phyloP scores from a whole-genome alignment of 2,329 filamentous ascomycete species.

The Zalaria sp. region DNA sequence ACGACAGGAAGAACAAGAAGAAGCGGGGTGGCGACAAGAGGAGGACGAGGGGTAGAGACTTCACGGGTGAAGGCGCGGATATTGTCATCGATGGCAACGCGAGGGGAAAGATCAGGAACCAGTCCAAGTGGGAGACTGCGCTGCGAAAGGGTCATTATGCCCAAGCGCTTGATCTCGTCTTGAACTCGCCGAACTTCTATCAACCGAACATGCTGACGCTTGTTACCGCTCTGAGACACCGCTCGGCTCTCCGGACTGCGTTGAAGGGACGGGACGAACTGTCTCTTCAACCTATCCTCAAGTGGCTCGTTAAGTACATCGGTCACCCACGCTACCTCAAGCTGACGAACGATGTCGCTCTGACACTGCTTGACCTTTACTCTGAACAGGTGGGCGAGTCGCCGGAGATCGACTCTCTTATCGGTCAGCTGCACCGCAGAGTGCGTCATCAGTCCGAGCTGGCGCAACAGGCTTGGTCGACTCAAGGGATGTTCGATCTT shows the following conservation, averaged over 20 bases:
- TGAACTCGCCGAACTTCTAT: constrained; percentile 28
- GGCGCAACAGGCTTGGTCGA: constrained; percentile 69
- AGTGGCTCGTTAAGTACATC: constrained; percentile 71
- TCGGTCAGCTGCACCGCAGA: constrained; percentile 53
- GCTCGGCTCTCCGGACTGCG: constrained; percentile 68
- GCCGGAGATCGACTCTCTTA: constrained; percentile 54
- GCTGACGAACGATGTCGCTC: constrained; percentile 68
- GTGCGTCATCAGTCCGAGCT: constrained; percentile 70
- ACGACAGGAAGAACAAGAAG: constrained; percentile 57
- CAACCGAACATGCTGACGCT: constrained; percentile 50
- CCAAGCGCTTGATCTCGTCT: constrained; percentile 63
- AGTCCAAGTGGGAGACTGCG: constrained; percentile 65
- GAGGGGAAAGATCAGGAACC: constrained; percentile 46
- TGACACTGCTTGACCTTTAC: constrained; percentile 78
- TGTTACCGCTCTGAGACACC: constrained; percentile 72
- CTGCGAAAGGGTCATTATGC: constrained; percentile 67
- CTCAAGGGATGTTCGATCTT: constrained; percentile 78
- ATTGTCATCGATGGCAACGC: constrained; percentile 75
- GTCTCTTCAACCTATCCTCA: constrained; percentile 66
- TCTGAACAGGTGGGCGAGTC: constrained; percentile 59
- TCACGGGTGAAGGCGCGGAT: constrained; percentile 71
- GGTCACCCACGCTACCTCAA: constrained; percentile 68
- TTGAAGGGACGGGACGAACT: constrained; percentile 69
- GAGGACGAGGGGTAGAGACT: constrained; percentile 54
- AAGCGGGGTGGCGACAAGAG: constrained; percentile 47